phyloP scores from a whole-genome alignment of 73 alveolate species.

The Paramecium tetraurelia region DNA sequence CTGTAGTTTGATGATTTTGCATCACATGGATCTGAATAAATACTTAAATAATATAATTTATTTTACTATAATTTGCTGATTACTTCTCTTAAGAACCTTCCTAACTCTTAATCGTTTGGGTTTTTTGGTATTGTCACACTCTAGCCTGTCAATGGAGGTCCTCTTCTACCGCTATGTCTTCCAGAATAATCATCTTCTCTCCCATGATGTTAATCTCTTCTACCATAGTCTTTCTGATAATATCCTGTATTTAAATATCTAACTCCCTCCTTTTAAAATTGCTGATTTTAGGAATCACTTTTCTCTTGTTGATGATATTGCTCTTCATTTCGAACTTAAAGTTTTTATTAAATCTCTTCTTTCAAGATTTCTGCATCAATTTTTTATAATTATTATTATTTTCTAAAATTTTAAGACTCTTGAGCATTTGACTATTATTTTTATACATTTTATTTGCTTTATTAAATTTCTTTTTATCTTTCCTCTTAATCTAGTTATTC shows the following conservation, averaged over 20 bases:
- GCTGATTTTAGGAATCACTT: neutral
- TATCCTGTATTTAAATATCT: neutral
- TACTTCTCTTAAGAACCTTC: constrained; percentile 28
- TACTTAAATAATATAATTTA: neutral
- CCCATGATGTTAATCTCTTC: neutral
- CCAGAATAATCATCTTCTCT: neutral
- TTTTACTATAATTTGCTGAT: constrained; percentile 1
- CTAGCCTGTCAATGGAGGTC: neutral
- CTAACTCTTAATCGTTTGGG: constrained; percentile 14
- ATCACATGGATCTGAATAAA: constrained; percentile 42
- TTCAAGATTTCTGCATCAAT: neutral
- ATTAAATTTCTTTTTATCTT: neutral
- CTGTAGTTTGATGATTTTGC: neutral
- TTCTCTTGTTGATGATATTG: neutral
- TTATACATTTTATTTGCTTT: neutral
- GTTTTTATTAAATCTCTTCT: neutral
- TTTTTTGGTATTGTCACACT: neutral
- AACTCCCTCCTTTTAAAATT: neutral
- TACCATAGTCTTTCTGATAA: neutral
- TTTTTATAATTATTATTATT: neutral
- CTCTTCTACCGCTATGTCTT: neutral
- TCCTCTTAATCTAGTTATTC: neutral
- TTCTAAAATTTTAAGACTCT: neutral
- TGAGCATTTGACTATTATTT: neutral
- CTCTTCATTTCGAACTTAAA: neutral